Conservation (phyloP, 805 yeast genomes). For the Hanseniaspora clermontiae region DNA sequence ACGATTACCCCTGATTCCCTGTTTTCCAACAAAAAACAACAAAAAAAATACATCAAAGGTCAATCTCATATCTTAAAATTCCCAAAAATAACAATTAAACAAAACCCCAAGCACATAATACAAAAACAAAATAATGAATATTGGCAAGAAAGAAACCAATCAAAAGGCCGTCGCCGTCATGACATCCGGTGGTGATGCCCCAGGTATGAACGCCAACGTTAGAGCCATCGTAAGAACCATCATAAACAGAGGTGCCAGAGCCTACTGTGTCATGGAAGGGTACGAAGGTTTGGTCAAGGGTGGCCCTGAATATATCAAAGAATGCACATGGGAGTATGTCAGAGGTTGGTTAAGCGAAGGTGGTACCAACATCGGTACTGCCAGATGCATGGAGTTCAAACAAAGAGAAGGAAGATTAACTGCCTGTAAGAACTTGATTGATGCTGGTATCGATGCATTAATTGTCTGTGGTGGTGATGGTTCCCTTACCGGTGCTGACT, state of each 20-base stretch:
- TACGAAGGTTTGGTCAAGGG: slow-evolving; percentile 62
- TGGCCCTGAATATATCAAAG: slow-evolving; percentile 39
- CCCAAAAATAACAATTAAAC: no score
- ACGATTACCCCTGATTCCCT: no score
- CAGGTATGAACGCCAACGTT: slow-evolving; percentile 69
- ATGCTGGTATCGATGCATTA: slow-evolving; percentile 62
- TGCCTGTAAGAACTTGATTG: slow-evolving; percentile 55
- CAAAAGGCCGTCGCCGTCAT: slow-evolving; percentile 53
- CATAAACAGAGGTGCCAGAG: slow-evolving; percentile 51
- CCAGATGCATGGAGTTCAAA: slow-evolving; percentile 55
- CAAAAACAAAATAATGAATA: neutral
- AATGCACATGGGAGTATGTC: slow-evolving; percentile 63
- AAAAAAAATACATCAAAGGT: no score
- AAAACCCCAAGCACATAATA: neutral
- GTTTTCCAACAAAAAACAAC: no score
- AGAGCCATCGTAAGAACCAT: slow-evolving; percentile 61
- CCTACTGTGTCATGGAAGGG: slow-evolving; percentile 60
- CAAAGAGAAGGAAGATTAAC: slow-evolving; percentile 52
- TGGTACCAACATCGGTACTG: slow-evolving; percentile 72
- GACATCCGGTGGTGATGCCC: slow-evolving; percentile 78
- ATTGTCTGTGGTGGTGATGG: slow-evolving; percentile 81
- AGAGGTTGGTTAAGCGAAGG: slow-evolving; percentile 59
- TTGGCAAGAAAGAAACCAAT: neutral
- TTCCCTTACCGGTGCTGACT: slow-evolving; percentile 69
- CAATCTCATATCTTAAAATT: no score